Evolutionary conservation across 73 alveolate species (phyloP).

Genomic region (Durusdinium trenchii): DNA sequence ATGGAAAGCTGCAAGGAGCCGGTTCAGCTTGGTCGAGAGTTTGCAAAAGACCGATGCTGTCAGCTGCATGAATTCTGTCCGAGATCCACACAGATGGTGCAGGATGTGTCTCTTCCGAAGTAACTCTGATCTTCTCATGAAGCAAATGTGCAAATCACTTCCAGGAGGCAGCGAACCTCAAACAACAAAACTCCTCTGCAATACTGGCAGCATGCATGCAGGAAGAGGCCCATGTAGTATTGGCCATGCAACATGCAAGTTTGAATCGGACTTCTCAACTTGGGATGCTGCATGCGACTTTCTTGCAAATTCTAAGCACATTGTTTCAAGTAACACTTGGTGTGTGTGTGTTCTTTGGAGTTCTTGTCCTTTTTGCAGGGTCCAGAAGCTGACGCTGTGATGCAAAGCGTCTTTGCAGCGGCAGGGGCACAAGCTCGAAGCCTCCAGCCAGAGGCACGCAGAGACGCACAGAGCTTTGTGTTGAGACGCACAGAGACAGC

Average conservation of each 20-base stretch:
- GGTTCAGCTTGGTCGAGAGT: neutral
- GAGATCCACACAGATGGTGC: too few species aligned
- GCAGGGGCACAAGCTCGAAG: slow-evolving; percentile 8
- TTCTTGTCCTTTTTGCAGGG: neutral
- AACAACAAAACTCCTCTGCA: slow-evolving; percentile 27
- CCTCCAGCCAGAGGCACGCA: slow-evolving; percentile 9
- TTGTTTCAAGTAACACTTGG: neutral
- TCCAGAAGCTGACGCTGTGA: slow-evolving; percentile 3
- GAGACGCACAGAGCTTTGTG: too few species aligned
- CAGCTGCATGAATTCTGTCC: too few species aligned
- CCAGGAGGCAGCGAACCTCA: slow-evolving; percentile 49
- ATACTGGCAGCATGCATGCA: slow-evolving; percentile 41
- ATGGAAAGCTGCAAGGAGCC: neutral
- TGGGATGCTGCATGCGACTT: neutral
- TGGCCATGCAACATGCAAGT: neutral
- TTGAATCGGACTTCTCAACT: too few species aligned
- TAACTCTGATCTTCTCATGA: too few species aligned
- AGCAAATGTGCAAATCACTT: too few species aligned
- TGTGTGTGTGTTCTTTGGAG: neutral
- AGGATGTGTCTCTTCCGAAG: too few species aligned
- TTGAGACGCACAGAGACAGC: too few species aligned
- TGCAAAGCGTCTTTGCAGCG: slow-evolving; percentile 26
- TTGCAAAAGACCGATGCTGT: neutral
- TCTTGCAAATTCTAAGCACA: neutral
- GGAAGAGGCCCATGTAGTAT: neutral